phyloP scores from a whole-genome alignment of 805 yeast genomes.

The Barnettozyma siamensis region DNA sequence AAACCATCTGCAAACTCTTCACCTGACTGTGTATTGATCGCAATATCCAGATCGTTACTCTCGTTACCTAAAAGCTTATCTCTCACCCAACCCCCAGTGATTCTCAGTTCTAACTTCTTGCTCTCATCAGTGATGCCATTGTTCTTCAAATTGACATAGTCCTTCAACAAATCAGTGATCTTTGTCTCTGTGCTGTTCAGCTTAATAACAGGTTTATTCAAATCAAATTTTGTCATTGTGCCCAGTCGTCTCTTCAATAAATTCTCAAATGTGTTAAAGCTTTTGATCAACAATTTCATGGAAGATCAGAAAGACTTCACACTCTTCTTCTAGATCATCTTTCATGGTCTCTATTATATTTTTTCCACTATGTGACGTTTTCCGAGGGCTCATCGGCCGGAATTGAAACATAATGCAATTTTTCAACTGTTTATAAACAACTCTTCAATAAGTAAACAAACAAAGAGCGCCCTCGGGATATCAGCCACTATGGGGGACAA shows the following conservation, averaged over 20 bases:
- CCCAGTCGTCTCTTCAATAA: background rate
- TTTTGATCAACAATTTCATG: background rate
- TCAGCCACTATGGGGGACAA: slow-evolving; percentile 16
- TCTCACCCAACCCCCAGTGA: slow-evolving; percentile 98
- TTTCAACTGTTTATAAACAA: background rate
- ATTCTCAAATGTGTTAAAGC: background rate
- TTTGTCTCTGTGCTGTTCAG: slow-evolving; percentile 38
- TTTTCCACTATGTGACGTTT: background rate
- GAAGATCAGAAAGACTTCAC: background rate
- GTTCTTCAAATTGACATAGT: slow-evolving; percentile 27
- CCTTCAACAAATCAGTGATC: slow-evolving; percentile 35
- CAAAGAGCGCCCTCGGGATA: too few species aligned
- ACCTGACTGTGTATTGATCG: slow-evolving; percentile 80
- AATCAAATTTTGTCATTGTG: slow-evolving; percentile 3
- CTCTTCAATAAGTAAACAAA: background rate
- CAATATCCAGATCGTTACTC: slow-evolving; percentile 88
- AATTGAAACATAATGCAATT: background rate
- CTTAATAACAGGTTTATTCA: slow-evolving; percentile 20
- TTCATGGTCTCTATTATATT: too few species aligned
- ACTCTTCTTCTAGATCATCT: too few species aligned
- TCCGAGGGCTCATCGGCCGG: slow-evolving; percentile 3
- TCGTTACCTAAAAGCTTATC: slow-evolving; percentile 80
- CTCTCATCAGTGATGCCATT: slow-evolving; percentile 1
- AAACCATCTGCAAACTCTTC: slow-evolving; percentile 73
- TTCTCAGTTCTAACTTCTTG: slow-evolving; percentile 50